Evolutionary conservation across 495 filamentous ascomycete genomes (phyloP).

Genomic region (Extremus antarcticus): DNA sequence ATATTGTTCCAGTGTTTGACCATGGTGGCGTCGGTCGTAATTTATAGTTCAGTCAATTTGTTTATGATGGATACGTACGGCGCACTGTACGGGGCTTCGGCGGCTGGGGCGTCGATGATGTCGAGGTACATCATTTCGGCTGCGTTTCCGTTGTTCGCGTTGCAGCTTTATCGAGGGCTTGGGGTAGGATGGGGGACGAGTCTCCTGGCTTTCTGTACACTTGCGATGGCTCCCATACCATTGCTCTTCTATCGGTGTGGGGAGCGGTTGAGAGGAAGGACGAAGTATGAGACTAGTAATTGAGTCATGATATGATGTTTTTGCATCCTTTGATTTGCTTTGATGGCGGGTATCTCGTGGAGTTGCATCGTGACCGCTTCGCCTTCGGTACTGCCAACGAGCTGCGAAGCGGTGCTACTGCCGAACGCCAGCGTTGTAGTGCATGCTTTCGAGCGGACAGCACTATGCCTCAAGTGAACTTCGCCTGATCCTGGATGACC

Average conservation of each 20-base stretch:
- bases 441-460: no score
- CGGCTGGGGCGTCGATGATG: constrained; percentile 53
- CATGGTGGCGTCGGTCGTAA: constrained; percentile 6
- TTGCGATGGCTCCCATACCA: constrained; percentile 35
- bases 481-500: constrained; percentile 48
- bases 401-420: no score
- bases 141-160: constrained; percentile 50
- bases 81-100: constrained; percentile 46
- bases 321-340: no score
- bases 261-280: constrained; percentile 21
- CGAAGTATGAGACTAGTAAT: constrained; percentile 22
- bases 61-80: constrained; percentile 54
- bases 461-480: no score
- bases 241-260: constrained; percentile 34
- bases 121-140: constrained; percentile 52
- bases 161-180: constrained; percentile 32
- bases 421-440: no score
- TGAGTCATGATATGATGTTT: constrained; percentile 2
- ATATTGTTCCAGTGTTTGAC: constrained; percentile 39
- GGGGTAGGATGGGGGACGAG: constrained; percentile 34
- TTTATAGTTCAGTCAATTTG: constrained; percentile 16
- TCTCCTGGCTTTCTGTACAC: constrained; percentile 34
- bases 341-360: no score
- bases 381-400: no score
- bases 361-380: no score